Base-by-base conservation (phyloP, 2,329 filamentous ascomycete genomes). In the Lasiodiplodia gonubiensis region DNA sequence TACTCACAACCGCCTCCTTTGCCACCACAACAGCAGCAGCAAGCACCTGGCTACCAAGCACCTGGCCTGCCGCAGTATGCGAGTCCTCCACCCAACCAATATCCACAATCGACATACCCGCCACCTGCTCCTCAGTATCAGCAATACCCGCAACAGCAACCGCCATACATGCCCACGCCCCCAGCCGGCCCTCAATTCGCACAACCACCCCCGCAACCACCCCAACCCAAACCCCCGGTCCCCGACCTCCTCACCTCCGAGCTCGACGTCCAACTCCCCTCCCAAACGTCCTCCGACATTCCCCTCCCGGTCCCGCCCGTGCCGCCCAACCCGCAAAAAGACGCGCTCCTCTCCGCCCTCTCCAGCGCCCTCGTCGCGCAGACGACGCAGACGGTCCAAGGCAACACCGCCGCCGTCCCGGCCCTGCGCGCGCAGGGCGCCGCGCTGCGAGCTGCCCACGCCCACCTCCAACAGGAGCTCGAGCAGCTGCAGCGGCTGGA, bases 291-390 rank as follows among this genome's bases (percentile, higher is more conserved):
- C 79, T 30, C 84, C 78, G 30, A 85, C 80, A 60, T 72, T 33
- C 55, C 55, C 4, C 54, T 60, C 30, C 85, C 90, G 6, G 88
- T 93, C 0, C 94, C 95, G 0, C 94, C 94, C 0, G 93, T 97
- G 37, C 94, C 95, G 0, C 94, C 93, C 0, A 99, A 99, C 74
- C 95, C 95, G 0, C 93, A 98, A 79, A 97, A 97, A 77, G 93
- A 98, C 78, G 90, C 91, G 23, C 86, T 98, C 18, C 85, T 97
- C 3, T 86, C 86, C 64, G 91, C 93, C 53, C 86, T 98, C 35
- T 93, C 90, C 42, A 83, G 86, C 67, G 87, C 89, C 0, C 83
- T 98, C 3, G 84, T 89, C 66, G 82, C 86, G 48, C 89, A 92
- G 70, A 89, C 94, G 18, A 88, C 89, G 69, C 86, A 86, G 57